Evolutionary conservation across 2,329 filamentous ascomycete genomes (phyloP).

Genomic region (Penicillium sp.): DNA sequence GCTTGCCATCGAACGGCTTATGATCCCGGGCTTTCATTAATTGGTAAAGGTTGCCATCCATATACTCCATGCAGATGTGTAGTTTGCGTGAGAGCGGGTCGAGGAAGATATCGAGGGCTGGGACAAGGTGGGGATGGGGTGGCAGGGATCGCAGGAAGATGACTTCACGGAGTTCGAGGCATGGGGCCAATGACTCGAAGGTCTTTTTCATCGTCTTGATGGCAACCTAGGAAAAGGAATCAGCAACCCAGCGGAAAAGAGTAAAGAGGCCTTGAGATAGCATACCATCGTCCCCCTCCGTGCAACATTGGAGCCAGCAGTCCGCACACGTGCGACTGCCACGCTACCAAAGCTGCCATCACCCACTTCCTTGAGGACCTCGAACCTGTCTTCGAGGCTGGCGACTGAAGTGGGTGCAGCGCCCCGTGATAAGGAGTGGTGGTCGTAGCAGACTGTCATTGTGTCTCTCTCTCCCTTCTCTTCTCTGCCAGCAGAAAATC

Average conservation of each 20-base stretch:
- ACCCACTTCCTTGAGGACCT: slow-evolving; percentile 94
- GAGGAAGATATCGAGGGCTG: slow-evolving; percentile 93
- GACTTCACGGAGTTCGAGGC: slow-evolving; percentile 87
- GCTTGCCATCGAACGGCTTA: slow-evolving; percentile 78
- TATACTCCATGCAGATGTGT: slow-evolving; percentile 98
- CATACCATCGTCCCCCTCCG: slow-evolving; percentile 85
- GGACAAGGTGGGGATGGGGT: slow-evolving; percentile 82
- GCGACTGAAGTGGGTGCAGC: slow-evolving; percentile 40
- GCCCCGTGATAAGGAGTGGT: too few relatives aligned
- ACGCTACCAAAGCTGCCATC: slow-evolving; percentile 98
- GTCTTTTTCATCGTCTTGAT: slow-evolving; percentile 99
- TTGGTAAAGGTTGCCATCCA: slow-evolving; percentile 98
- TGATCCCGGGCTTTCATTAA: slow-evolving; percentile 97
- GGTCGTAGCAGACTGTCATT: too few relatives aligned
- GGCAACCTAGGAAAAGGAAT: too few relatives aligned
- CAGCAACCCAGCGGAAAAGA: too few relatives aligned
- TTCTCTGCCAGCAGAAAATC: slow-evolving; percentile 38
- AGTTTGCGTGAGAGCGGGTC: slow-evolving; percentile 93
- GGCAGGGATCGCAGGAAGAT: slow-evolving; percentile 90
- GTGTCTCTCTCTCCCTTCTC: too few relatives aligned
- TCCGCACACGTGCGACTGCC: slow-evolving; percentile 79
- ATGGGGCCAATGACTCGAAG: slow-evolving; percentile 83
- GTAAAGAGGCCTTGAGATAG: too few relatives aligned
- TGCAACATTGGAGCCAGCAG: slow-evolving; percentile 78
- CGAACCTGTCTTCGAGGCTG: slow-evolving; percentile 81